These are phyloP conservation scores for Circinella umbellata DNA, from an alignment of 371 early-diverging fungal genomes.

Conservation along the genomic window DNA sequence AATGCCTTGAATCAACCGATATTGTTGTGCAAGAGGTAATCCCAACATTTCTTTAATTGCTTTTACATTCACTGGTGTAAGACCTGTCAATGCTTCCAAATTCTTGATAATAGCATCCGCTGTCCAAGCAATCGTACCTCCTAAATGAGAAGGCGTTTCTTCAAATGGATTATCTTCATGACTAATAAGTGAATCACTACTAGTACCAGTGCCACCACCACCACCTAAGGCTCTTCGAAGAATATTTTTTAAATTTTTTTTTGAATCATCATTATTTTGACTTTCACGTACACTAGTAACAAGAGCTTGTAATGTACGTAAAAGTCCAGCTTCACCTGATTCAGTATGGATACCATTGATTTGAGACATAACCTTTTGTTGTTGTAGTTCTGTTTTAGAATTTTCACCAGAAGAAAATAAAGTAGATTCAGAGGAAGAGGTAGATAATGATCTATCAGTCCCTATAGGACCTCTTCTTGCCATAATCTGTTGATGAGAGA, in stretches of 20 bases:
- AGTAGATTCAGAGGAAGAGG: neutral
- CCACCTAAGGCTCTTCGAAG: constrained; percentile 9
- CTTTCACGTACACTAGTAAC: constrained; percentile 4
- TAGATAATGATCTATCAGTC: neutral
- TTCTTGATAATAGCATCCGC: constrained; percentile 33
- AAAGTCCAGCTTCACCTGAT: constrained; percentile 24
- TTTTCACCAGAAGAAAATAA: too few species aligned
- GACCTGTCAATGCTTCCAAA: constrained; percentile 31
- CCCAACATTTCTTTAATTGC: constrained; percentile 38
- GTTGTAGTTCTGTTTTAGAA: neutral
- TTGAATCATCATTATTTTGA: constrained; percentile 7
- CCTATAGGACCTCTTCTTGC: neutral
- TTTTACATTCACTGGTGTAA: constrained; percentile 29
- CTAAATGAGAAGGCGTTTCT: constrained; percentile 18
- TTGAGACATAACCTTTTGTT: neutral
- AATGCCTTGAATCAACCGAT: constrained; percentile 27
- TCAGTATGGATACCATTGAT: constrained; percentile 24
- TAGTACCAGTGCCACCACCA: neutral
- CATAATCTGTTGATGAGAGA: constrained; percentile 17
- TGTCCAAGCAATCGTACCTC: constrained; percentile 38
- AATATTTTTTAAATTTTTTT: constrained; percentile 9
- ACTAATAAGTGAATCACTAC: neutral
- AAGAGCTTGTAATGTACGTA: constrained; percentile 20
- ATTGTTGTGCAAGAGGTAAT: constrained; percentile 36
- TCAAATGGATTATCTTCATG: constrained; percentile 2